Conservation (phyloP, 2,329 filamentous ascomycete genomes). For the Fusarium mundagurra region DNA sequence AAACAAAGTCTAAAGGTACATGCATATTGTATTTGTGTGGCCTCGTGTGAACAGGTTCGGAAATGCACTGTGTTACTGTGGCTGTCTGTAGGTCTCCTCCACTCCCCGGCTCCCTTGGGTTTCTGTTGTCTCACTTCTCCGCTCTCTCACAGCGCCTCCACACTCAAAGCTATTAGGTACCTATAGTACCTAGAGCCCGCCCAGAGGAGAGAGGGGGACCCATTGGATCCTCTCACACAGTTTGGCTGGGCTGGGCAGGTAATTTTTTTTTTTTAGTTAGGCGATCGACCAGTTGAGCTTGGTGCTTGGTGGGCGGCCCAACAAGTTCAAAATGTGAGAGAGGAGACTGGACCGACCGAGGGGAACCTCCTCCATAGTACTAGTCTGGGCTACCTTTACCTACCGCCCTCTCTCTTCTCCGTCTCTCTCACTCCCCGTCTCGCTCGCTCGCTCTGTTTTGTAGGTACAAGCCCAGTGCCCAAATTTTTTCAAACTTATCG, state of each 20-base stretch:
- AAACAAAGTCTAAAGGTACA: background rate
- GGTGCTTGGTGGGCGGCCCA: constrained; percentile 44
- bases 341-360: constrained; percentile 3
- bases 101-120: constrained; percentile 11
- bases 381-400: background rate
- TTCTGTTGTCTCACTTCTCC: constrained; percentile 41
- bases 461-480: constrained; percentile 44
- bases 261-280: constrained; percentile 29
- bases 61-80: constrained; percentile 28
- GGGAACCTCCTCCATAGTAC: background rate
- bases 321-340: constrained; percentile 42
- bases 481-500: constrained; percentile 49
- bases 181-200: background rate
- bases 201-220: background rate
- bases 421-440: background rate
- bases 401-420: background rate
- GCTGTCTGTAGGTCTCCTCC: constrained; percentile 13
- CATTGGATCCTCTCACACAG: constrained; percentile 35
- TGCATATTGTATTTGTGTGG: background rate
- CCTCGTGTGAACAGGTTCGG: background rate
- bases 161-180: constrained; percentile 28
- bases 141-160: constrained; percentile 38
- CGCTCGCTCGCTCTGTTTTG: constrained; percentile 27
- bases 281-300: constrained; percentile 43
- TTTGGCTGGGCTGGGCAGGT: constrained; percentile 20